These are phyloP conservation scores for Yarrowia porcina DNA, from an alignment of 805 yeast species.

Conservation along the genomic window DNA sequence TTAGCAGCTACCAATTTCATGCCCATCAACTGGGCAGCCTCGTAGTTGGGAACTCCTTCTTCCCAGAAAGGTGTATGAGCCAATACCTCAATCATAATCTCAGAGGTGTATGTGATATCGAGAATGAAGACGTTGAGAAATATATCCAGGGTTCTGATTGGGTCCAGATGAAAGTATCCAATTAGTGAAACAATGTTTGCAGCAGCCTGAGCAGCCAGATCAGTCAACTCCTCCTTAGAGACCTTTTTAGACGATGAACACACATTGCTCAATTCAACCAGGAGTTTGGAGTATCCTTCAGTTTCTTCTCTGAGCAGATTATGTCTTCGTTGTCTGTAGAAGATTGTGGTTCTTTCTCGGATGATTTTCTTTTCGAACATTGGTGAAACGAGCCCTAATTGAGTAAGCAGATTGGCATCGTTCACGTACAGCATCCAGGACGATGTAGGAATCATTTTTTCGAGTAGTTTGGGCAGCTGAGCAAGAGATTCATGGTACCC, in stretches of 20 bases:
- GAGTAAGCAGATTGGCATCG: conserved; percentile 32
- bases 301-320: conserved; percentile 69
- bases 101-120: conserved; percentile 44
- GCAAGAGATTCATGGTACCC: conserved; percentile 19
- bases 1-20: conserved; percentile 40
- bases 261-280: conserved; percentile 46
- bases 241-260: conserved; percentile 45
- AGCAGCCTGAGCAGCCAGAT: neutral
- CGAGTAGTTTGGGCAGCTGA: conserved; percentile 29
- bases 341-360: conserved; percentile 47
- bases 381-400: conserved; percentile 35
- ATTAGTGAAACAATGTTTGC: conserved; percentile 51
- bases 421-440: conserved; percentile 31
- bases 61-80: conserved; percentile 63
- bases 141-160: conserved; percentile 63
- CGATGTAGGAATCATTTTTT: conserved; percentile 29
- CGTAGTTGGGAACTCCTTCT: conserved; percentile 51
- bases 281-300: conserved; percentile 71
- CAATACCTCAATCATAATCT: conserved; percentile 51
- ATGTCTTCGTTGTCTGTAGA: conserved; percentile 51
- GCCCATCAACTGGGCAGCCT: conserved; percentile 55
- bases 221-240: conserved; percentile 30
- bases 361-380: conserved; percentile 41
- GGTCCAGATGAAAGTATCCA: conserved; percentile 75
- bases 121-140: conserved; percentile 52